These are phyloP conservation scores for Sergeia podlipaevii DNA, from an alignment of 208 protist species.

Conservation along the genomic window DNA sequence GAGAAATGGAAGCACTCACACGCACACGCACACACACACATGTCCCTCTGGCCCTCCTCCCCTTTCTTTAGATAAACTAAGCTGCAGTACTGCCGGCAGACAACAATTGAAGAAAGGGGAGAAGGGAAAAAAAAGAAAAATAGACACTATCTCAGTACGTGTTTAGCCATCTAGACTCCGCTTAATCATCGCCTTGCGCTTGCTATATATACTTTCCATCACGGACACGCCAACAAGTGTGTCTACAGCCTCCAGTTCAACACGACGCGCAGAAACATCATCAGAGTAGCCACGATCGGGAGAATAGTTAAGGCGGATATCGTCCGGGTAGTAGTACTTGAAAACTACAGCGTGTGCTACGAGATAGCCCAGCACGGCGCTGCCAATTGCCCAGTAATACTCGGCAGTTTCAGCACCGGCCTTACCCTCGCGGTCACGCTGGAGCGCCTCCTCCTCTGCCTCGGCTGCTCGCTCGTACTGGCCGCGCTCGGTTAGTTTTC, in stretches of 20 bases:
- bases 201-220: slow-evolving; percentile 77
- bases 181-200: slow-evolving; percentile 58
- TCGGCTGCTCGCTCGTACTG: slow-evolving; percentile 72
- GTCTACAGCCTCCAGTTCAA: slow-evolving; percentile 64
- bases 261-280: slow-evolving; percentile 62
- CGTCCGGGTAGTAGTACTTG: slow-evolving; percentile 77
- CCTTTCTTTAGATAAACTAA: not conserved
- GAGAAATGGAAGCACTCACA: slow-evolving; percentile 6
- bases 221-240: slow-evolving; percentile 77
- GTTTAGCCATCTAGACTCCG: slow-evolving; percentile 3
- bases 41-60: not conserved
- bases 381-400: slow-evolving; percentile 81
- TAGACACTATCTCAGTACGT: not conserved
- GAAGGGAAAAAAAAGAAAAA: slow-evolving; percentile 7
- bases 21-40: slow-evolving; percentile 4
- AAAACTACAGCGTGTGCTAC: slow-evolving; percentile 73
- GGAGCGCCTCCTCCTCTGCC: slow-evolving; percentile 68
- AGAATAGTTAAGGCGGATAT: slow-evolving; percentile 71
- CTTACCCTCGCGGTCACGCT: slow-evolving; percentile 56
- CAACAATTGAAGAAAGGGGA: not conserved
- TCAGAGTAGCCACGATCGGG: slow-evolving; percentile 83
- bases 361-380: slow-evolving; percentile 74
- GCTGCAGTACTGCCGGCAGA: not conserved
- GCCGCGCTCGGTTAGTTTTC: slow-evolving; percentile 80
- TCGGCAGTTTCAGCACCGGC: slow-evolving; percentile 67